phyloP scores from a whole-genome alignment of 768 basidiomycete genomes.

The Mycena vulgaris region DNA sequence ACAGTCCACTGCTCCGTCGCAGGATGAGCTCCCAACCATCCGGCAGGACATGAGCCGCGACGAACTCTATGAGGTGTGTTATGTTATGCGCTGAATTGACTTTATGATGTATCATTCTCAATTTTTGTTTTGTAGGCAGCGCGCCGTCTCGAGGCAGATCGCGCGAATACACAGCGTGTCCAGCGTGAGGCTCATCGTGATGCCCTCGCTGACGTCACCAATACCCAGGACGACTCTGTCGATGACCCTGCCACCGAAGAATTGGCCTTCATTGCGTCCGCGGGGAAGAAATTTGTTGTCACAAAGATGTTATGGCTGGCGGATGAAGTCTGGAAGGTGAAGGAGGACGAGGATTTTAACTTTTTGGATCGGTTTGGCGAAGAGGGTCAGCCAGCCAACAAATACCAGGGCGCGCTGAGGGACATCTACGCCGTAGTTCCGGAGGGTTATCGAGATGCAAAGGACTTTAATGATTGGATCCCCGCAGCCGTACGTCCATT shows the following conservation, averaged over 20 bases:
- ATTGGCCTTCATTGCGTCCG: background rate
- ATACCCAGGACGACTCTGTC: background rate
- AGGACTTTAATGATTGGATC: conserved; percentile 16
- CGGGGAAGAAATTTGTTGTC: conserved; percentile 8
- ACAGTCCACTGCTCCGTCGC: too few relatives aligned
- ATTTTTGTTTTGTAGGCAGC: background rate
- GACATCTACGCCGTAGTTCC: conserved; percentile 1
- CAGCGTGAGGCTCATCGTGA: conserved; percentile 2
- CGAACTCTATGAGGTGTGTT: conserved; percentile 14
- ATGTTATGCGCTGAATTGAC: background rate
- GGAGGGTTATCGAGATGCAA: background rate
- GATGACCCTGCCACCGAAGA: background rate
- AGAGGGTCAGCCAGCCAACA: conserved; percentile 8
- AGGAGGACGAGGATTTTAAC: conserved; percentile 4
- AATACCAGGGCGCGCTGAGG: conserved; percentile 6
- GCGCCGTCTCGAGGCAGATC: background rate
- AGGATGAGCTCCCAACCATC: background rate
- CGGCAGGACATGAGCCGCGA: conserved; percentile 7
- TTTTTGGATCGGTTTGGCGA: conserved; percentile 5
- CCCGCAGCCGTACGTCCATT: background rate
- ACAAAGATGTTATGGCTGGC: conserved; percentile 15
- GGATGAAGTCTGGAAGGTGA: background rate
- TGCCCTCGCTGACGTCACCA: conserved; percentile 11
- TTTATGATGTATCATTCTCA: background rate
- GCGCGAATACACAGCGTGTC: background rate